Conservation (phyloP, 208 protist genomes). For the Leishmania tarentolae region DNA sequence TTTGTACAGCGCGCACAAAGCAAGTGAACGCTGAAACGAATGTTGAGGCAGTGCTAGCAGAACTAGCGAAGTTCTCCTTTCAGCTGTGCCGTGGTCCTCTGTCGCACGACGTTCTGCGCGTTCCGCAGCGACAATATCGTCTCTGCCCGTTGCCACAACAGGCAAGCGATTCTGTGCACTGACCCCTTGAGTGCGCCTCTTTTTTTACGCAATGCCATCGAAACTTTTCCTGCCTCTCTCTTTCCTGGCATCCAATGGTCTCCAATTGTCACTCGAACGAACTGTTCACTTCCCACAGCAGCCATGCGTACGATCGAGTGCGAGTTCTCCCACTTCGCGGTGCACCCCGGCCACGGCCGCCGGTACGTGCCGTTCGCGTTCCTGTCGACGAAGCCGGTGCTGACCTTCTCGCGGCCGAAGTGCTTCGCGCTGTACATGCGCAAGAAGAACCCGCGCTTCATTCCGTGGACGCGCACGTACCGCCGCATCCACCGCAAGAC, state of each 20-base stretch:
- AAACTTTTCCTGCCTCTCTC: not conserved
- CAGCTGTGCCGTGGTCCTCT: not conserved
- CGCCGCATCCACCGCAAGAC: conserved; percentile 93
- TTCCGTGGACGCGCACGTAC: conserved; percentile 94
- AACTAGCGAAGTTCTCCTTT: not conserved
- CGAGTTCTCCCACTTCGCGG: conserved; percentile 93
- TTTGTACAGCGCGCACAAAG: not conserved
- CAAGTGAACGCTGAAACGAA: not conserved
- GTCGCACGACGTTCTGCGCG: not conserved
- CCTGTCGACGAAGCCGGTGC: conserved; percentile 94
- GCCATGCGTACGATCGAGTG: conserved; percentile 92
- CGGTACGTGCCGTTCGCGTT: conserved; percentile 94
- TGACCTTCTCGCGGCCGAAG: conserved; percentile 92
- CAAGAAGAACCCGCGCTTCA: conserved; percentile 95
- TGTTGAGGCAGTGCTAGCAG: too few relatives aligned
- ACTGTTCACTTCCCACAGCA: conserved; percentile 15
- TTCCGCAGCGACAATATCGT: not conserved
- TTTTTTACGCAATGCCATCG: not conserved
- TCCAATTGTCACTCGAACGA: not conserved
- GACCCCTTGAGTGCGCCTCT: not conserved
- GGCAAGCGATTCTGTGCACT: too few relatives aligned
- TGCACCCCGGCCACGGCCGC: conserved; percentile 94
- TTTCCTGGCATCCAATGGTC: not conserved
- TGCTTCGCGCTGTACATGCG: conserved; percentile 92
- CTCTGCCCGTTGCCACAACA: not conserved